Evolutionary conservation across 345 rosid genomes (phyloP).

Genomic region (Gossypium sturtianum): DNA sequence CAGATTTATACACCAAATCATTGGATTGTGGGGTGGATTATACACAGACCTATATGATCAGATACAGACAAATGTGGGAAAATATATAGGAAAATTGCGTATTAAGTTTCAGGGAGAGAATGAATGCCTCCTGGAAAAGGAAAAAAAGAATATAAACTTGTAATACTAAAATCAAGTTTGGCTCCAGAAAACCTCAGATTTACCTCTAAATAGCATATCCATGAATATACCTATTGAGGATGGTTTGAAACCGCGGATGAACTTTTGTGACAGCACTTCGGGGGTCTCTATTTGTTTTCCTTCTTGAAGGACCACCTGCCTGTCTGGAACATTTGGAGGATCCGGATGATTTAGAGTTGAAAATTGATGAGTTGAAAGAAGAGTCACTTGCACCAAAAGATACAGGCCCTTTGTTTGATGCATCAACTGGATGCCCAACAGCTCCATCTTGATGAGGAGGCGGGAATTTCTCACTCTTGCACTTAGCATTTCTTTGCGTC

Average conservation of each 20-base stretch:
- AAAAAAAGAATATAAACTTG: background rate
- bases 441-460: slow-evolving; percentile 93
- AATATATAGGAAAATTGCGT: background rate
- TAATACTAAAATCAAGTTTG: slow-evolving; percentile 21
- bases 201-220: slow-evolving; percentile 52
- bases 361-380: slow-evolving; percentile 33
- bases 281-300: slow-evolving; percentile 33
- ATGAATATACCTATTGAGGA: slow-evolving; percentile 45
- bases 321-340: slow-evolving; percentile 27
- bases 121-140: background rate
- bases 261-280: slow-evolving; percentile 37
- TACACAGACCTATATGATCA: slow-evolving; percentile 13
- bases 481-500: slow-evolving; percentile 54
- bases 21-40: slow-evolving; percentile 2
- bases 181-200: slow-evolving; percentile 47
- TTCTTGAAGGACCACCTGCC: slow-evolving; percentile 39
- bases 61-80: slow-evolving; percentile 10
- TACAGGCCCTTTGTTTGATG: slow-evolving; percentile 38
- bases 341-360: slow-evolving; percentile 33
- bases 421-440: slow-evolving; percentile 45
- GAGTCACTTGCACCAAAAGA: slow-evolving; percentile 36
- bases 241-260: slow-evolving; percentile 46
- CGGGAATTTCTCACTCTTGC: slow-evolving; percentile 94
- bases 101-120: background rate
- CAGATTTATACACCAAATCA: slow-evolving; percentile 16